Percentiles rank a stretch among this genome's conserved stretches.
These are phyloP conservation scores for Phytophthora litchii DNA, from an alignment of 352 stramenopile genomes.

Conservation along the genomic window DNA sequence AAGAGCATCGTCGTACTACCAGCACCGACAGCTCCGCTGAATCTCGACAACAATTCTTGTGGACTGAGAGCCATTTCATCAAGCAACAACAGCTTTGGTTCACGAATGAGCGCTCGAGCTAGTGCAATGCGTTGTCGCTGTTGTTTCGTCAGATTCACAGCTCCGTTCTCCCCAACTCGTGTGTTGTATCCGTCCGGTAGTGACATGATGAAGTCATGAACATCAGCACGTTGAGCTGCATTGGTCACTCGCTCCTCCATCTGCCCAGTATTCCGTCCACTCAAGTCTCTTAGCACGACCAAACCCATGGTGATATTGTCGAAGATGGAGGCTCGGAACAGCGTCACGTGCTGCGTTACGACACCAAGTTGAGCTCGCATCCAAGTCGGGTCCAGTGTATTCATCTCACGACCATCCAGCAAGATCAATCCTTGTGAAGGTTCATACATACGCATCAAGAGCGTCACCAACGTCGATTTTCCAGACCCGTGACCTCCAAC, in stretches of 20 bases:
- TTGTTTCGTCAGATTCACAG: constrained; percentile 83
- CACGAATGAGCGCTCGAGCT: constrained; percentile 45
- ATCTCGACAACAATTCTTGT: constrained; percentile 59
- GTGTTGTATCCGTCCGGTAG: constrained; percentile 87
- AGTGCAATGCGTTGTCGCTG: constrained; percentile 90
- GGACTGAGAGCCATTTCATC: constrained; percentile 52
- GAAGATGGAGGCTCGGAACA: constrained; percentile 55
- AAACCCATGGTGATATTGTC: constrained; percentile 62
- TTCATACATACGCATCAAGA: constrained; percentile 43
- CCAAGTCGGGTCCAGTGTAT: constrained; percentile 35
- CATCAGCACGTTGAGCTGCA: constrained; percentile 43
- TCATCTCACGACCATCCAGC: constrained; percentile 46
- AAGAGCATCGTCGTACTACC: constrained; percentile 64
- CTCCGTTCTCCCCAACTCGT: constrained; percentile 57
- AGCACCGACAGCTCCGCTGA: constrained; percentile 34
- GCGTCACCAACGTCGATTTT: constrained; percentile 34
- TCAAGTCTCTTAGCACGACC: constrained; percentile 27
- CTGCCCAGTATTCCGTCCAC: constrained; percentile 39
- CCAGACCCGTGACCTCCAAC: constrained; percentile 43
- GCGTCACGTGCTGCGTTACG: constrained; percentile 38
- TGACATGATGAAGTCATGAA: constrained; percentile 68
- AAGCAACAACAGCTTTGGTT: constrained; percentile 48
- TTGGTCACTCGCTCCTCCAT: constrained; percentile 79
- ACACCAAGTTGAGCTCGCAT: constrained; percentile 49
- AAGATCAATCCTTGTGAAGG: constrained; percentile 36